These are phyloP conservation scores for Apostasia ramifera DNA, from an alignment of 106 monocot genomes.

Conservation along the genomic window DNA sequence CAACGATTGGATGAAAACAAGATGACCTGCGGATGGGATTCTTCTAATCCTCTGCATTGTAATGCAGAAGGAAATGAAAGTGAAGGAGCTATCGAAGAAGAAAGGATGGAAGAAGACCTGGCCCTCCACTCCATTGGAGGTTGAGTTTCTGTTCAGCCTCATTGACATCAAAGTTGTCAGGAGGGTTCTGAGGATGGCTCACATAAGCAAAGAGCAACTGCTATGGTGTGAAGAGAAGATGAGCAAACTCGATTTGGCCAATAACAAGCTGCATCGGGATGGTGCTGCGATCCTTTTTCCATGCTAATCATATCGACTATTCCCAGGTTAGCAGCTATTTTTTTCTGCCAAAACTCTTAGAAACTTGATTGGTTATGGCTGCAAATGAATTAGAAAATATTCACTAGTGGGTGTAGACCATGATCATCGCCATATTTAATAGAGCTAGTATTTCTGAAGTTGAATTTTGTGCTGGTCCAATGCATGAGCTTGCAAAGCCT, in stretches of 20 bases:
- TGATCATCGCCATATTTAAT: too few species aligned
- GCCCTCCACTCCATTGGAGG: slow-evolving; percentile 45
- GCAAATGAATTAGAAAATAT: background rate
- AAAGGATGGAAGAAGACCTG: slow-evolving; percentile 58
- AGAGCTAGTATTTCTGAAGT: too few species aligned
- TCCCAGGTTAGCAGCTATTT: background rate
- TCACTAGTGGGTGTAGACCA: too few species aligned
- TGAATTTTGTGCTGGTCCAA: too few species aligned
- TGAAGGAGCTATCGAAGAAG: slow-evolving; percentile 75
- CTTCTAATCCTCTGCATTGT: too few species aligned
- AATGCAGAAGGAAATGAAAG: slow-evolving; percentile 71
- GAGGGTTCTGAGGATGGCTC: slow-evolving; percentile 75
- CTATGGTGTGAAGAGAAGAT: slow-evolving; percentile 99
- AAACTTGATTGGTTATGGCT: background rate
- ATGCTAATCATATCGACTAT: slow-evolving; percentile 20
- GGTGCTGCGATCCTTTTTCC: slow-evolving; percentile 77
- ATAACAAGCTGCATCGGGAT: slow-evolving; percentile 44
- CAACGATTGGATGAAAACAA: too few species aligned
- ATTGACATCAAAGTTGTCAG: slow-evolving; percentile 70
- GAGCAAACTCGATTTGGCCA: slow-evolving; percentile 73
- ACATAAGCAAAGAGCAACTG: slow-evolving; percentile 72
- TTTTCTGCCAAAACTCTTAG: background rate
- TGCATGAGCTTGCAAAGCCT: too few species aligned
- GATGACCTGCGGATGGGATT: too few species aligned
- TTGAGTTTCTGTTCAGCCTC: slow-evolving; percentile 47